Percentiles rank a stretch among this genome's conserved stretches.
These are phyloP conservation scores for Aspergillus asperescens DNA, from an alignment of 495 filamentous ascomycete genomes.

Conservation along the genomic window DNA sequence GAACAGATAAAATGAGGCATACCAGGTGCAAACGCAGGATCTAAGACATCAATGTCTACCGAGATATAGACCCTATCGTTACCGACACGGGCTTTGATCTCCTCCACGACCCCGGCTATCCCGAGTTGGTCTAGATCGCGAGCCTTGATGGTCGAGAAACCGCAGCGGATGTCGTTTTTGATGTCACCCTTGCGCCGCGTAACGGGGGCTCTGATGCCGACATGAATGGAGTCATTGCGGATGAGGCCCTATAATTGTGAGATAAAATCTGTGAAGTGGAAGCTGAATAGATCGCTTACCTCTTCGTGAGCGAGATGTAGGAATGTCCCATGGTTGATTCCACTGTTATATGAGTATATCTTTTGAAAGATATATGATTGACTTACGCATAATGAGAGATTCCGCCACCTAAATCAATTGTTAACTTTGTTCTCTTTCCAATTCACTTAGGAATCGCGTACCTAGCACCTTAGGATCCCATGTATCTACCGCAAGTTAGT, in stretches of 20 bases:
- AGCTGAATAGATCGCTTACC: constrained; percentile 1
- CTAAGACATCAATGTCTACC: constrained; percentile 51
- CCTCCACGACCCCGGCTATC: constrained; percentile 33
- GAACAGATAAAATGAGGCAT: constrained; percentile 2
- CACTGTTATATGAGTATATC: constrained; percentile 22
- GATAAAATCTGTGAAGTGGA: background rate
- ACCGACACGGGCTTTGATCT: constrained; percentile 42
- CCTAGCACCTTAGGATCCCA: constrained; percentile 47
- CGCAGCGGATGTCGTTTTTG: constrained; percentile 45
- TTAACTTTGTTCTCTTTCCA: background rate
- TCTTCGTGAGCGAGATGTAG: constrained; percentile 51
- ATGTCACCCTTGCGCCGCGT: constrained; percentile 38
- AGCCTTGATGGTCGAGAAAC: constrained; percentile 45
- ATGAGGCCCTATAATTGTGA: constrained; percentile 34
- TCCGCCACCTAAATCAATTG: constrained; percentile 26
- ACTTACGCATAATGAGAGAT: constrained; percentile 48
- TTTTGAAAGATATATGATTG: background rate
- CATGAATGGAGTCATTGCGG: constrained; percentile 44
- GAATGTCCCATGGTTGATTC: constrained; percentile 51
- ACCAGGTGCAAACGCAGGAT: constrained; percentile 49
- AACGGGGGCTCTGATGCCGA: constrained; percentile 46
- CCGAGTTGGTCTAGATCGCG: constrained; percentile 50
- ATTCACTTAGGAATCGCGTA: background rate
- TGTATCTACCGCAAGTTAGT: constrained; percentile 30
- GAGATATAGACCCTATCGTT: constrained; percentile 31